Percentiles rank a stretch among this genome's conserved stretches.
Evolutionary conservation across 1,284 basidiomycete genomes (phyloP).

Genomic region (Sanghuangporus weigelae): DNA sequence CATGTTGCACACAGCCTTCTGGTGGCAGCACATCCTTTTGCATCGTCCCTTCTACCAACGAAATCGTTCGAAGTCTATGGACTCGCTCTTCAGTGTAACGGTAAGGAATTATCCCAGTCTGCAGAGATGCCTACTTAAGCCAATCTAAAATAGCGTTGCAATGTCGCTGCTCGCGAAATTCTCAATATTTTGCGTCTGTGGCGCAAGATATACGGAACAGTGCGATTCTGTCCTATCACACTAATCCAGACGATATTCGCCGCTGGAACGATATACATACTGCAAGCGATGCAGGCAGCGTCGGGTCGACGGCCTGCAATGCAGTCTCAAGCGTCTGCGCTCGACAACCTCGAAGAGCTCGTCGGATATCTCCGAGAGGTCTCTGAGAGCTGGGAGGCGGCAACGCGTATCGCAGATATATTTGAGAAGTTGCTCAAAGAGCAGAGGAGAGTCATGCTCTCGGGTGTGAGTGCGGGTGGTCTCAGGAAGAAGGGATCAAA

Average conservation of each 20-base stretch:
- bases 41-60: slow-evolving; percentile 61
- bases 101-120: slow-evolving; percentile 23
- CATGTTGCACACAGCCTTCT: slow-evolving; percentile 58
- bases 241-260: slow-evolving; percentile 60
- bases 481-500: neutral
- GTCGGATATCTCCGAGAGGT: slow-evolving; percentile 23
- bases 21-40: slow-evolving; percentile 61
- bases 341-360: slow-evolving; percentile 20
- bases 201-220: slow-evolving; percentile 45
- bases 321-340: slow-evolving; percentile 6
- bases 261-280: slow-evolving; percentile 58
- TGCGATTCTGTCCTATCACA: slow-evolving; percentile 60
- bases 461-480: neutral
- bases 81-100: slow-evolving; percentile 48
- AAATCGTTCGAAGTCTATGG: slow-evolving; percentile 33
- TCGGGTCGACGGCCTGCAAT: slow-evolving; percentile 11
- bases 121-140: neutral
- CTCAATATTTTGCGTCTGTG: slow-evolving; percentile 54
- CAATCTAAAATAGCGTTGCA: slow-evolving; percentile 42
- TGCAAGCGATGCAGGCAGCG: slow-evolving; percentile 31
- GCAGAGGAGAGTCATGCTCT: neutral
- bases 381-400: slow-evolving; percentile 21
- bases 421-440: slow-evolving; percentile 28
- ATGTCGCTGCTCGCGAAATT: slow-evolving; percentile 59
- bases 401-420: slow-evolving; percentile 23